A percentile compares a stretch with the other conserved stretches of the same genome.
Conservation (phyloP, 306 rosid species). For the Lathyrus tuberosus region DNA sequence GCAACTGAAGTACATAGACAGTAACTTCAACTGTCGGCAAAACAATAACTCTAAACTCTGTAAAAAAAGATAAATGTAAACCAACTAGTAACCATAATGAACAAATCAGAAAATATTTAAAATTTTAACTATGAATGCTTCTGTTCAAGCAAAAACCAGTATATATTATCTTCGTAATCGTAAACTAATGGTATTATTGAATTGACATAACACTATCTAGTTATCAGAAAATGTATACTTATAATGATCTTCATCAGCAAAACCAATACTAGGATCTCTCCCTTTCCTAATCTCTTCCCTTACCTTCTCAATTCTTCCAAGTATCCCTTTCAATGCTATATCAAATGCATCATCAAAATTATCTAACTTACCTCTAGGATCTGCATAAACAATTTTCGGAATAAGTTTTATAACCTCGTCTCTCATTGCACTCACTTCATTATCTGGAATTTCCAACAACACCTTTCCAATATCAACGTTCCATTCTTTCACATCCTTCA, state of each 20-base stretch:
- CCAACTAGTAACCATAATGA: constrained; percentile 1
- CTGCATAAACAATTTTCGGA: constrained; percentile 69
- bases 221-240: constrained; percentile 71
- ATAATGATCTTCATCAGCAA: constrained; percentile 79
- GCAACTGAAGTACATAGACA: background rate
- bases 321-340: constrained; percentile 65
- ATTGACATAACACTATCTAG: background rate
- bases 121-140: constrained; percentile 7
- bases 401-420: constrained; percentile 73
- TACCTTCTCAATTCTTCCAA: constrained; percentile 66
- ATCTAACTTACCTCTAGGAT: constrained; percentile 59
- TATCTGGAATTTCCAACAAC: constrained; percentile 56
- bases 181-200: constrained; percentile 6
- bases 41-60: background rate
- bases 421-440: constrained; percentile 63
- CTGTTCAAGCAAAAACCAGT: background rate
- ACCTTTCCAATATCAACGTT: constrained; percentile 53
- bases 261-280: constrained; percentile 76
- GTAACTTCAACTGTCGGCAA: constrained; percentile 34
- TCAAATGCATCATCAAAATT: constrained; percentile 76
- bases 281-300: constrained; percentile 64
- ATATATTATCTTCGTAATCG: background rate
- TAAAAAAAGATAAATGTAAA: background rate
- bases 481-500: constrained; percentile 62
- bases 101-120: constrained; percentile 12